phyloP scores from a whole-genome alignment of 2,329 filamentous ascomycete species.

The Colletotrichum tabaci region DNA sequence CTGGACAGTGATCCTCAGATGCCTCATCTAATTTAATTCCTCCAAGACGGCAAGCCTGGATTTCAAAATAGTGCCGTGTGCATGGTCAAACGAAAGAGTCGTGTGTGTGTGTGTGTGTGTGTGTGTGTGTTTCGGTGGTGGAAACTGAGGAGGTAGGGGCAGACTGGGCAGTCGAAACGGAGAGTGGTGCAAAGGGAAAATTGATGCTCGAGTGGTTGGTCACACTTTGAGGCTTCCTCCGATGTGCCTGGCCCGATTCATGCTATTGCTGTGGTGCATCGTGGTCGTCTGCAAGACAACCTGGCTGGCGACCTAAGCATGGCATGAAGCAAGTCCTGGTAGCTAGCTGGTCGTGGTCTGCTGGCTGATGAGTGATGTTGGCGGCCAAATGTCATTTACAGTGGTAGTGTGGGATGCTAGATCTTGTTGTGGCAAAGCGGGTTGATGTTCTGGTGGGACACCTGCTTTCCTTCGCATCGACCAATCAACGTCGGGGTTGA shows the following conservation, averaged over 20 bases:
- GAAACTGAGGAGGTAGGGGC: slow-evolving; percentile 22
- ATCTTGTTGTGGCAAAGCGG: too few relatives aligned
- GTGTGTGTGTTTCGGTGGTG: slow-evolving; percentile 1
- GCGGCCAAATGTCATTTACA: neutral
- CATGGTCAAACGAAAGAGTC: neutral
- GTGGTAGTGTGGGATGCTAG: too few relatives aligned
- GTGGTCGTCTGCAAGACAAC: slow-evolving; percentile 3
- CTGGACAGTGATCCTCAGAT: slow-evolving; percentile 22
- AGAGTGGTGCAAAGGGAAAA: slow-evolving; percentile 4
- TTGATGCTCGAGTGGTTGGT: neutral
- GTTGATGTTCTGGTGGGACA: too few relatives aligned
- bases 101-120: too few relatives aligned
- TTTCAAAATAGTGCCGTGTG: neutral
- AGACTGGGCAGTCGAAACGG: neutral
- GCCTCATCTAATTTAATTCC: slow-evolving; percentile 24
- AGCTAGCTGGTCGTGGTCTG: neutral
- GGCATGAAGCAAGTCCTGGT: slow-evolving; percentile 9
- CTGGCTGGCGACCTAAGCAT: neutral
- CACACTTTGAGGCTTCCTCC: neutral
- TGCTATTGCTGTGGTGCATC: neutral
- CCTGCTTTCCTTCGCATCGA: too few relatives aligned
- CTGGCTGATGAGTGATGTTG: neutral
- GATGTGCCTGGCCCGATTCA: neutral
- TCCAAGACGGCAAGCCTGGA: neutral
- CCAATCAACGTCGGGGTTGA: too few relatives aligned